These are phyloP conservation scores for Penicillium sp. DNA, from an alignment of 2,329 filamentous ascomycete genomes.

Conservation along the genomic window DNA sequence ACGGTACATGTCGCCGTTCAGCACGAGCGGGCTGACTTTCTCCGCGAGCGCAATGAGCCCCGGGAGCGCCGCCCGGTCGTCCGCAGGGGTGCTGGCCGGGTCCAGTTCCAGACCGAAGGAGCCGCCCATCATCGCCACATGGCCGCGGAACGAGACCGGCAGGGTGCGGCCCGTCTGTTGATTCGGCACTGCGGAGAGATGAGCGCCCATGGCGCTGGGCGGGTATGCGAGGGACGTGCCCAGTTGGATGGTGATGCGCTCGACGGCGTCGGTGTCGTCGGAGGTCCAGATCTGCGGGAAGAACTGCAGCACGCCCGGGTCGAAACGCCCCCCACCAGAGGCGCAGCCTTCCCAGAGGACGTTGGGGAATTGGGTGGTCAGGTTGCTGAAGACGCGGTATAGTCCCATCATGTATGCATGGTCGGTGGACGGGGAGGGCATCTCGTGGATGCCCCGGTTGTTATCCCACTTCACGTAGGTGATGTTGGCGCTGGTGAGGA, in stretches of 20 bases:
- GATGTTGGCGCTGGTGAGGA: conserved; percentile 56
- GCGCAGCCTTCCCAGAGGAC: conserved; percentile 66
- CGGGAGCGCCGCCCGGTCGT: conserved; percentile 56
- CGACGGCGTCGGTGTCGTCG: conserved; percentile 62
- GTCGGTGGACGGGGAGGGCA: conserved; percentile 51
- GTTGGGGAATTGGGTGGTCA: conserved; percentile 59
- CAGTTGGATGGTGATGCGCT: conserved; percentile 61
- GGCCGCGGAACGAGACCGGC: conserved; percentile 59
- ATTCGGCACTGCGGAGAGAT: conserved; percentile 61
- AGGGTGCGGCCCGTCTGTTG: conserved; percentile 55
- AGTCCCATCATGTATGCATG: conserved; percentile 63
- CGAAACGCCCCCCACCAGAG: conserved; percentile 63
- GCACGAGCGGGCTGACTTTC: conserved; percentile 58
- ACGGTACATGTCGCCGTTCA: conserved; percentile 59
- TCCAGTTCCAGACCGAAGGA: conserved; percentile 65
- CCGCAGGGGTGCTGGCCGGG: conserved; percentile 50
- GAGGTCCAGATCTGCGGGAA: conserved; percentile 66
- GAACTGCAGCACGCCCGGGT: conserved; percentile 61
- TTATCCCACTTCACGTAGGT: conserved; percentile 67
- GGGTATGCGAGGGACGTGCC: conserved; percentile 64
- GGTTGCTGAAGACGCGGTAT: conserved; percentile 59
- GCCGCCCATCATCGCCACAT: conserved; percentile 67
- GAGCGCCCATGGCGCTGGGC: conserved; percentile 62
- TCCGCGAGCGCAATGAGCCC: conserved; percentile 55
- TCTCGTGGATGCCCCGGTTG: conserved; percentile 63